Conservation (phyloP, 164 flowering plant genomes). For the Nelumbo lutea region DNA sequence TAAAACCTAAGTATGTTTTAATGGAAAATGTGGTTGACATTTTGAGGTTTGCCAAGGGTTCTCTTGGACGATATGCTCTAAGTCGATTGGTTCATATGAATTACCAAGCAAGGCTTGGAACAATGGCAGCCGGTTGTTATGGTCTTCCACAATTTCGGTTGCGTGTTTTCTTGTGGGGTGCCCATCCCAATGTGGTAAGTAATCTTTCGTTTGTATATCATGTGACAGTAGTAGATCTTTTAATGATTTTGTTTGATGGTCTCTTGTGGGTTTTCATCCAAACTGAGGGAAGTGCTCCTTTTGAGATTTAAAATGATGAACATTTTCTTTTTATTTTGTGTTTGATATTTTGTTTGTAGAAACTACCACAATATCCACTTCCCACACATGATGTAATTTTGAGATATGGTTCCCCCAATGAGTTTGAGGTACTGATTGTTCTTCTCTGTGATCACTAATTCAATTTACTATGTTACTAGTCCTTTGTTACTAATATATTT, state of each 20-base stretch:
- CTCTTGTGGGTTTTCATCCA: too few relatives aligned
- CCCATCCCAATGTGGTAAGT: conserved; percentile 44
- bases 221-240: too few relatives aligned
- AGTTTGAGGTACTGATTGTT: conserved; percentile 42
- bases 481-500: not conserved
- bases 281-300: not conserved
- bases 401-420: conserved; percentile 44
- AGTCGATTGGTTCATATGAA: conserved; percentile 52
- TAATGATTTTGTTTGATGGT: too few relatives aligned
- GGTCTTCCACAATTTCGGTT: conserved; percentile 63
- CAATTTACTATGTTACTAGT: not conserved
- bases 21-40: conserved; percentile 70
- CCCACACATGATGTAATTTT: conserved; percentile 48
- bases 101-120: conserved; percentile 60
- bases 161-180: conserved; percentile 59
- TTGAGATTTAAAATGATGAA: conserved; percentile 4
- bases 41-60: conserved; percentile 43
- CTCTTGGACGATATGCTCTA: conserved; percentile 52
- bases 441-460: not conserved
- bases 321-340: not conserved
- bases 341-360: conserved; percentile 27
- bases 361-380: conserved; percentile 51
- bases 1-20: conserved; percentile 50
- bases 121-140: conserved; percentile 66
- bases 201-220: not conserved